These are phyloP conservation scores for Pythium guiyangense DNA, from an alignment of 352 stramenopile species.

Conservation along the genomic window DNA sequence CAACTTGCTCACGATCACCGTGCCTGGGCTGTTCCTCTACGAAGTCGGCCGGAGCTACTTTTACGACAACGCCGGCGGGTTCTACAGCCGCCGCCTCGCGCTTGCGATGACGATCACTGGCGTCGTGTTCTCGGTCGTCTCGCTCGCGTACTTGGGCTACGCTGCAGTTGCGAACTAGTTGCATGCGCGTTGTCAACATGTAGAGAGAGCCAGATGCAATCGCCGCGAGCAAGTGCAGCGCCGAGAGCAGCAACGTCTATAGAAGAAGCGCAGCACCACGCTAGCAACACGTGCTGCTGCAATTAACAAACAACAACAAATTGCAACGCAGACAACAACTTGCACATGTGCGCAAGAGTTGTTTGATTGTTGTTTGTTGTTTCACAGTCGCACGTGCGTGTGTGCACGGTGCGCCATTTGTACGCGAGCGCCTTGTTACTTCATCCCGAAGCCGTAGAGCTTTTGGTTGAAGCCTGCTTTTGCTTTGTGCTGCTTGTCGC, in stretches of 20 bases:
- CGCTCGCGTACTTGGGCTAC: slow-evolving; percentile 68
- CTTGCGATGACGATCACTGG: slow-evolving; percentile 45
- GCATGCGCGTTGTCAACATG: not conserved
- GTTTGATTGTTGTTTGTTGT: too few relatives aligned
- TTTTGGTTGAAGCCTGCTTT: slow-evolving; percentile 77
- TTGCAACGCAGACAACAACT: too few relatives aligned
- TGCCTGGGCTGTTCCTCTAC: slow-evolving; percentile 74
- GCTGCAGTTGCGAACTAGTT: slow-evolving; percentile 33
- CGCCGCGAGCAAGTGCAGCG: too few relatives aligned
- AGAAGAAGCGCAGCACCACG: too few relatives aligned
- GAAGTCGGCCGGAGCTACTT: slow-evolving; percentile 58
- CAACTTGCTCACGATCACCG: slow-evolving; percentile 65
- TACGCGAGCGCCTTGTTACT: slow-evolving; percentile 19
- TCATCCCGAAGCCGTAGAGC: slow-evolving; percentile 63
- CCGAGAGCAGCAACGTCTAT: too few relatives aligned
- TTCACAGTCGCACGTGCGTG: too few relatives aligned
- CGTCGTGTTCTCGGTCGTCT: slow-evolving; percentile 49
- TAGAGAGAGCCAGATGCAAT: not conserved
- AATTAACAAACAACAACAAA: too few relatives aligned
- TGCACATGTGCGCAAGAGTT: too few relatives aligned
- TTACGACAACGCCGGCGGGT: slow-evolving; percentile 31
- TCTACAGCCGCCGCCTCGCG: slow-evolving; percentile 52
- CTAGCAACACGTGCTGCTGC: too few relatives aligned
- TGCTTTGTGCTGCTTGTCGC: slow-evolving; percentile 68
- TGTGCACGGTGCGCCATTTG: not conserved